phyloP scores from a whole-genome alignment of 257 asterid genomes.

The Forsythia viridissima region DNA sequence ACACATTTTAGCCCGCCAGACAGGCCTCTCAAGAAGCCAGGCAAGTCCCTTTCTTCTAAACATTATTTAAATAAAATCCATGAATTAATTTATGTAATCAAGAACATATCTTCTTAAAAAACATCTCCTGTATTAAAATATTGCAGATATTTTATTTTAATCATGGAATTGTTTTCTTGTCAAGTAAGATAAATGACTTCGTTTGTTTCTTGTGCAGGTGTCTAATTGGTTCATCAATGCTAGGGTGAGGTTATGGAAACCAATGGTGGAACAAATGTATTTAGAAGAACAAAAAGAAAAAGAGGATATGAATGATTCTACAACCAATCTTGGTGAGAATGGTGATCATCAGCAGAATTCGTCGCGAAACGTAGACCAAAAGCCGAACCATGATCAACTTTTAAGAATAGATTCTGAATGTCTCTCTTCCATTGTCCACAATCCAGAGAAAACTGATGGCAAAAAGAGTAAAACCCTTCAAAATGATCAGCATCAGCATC shows the following conservation, averaged over 20 bases:
- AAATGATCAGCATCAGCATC: slow-evolving; percentile 28
- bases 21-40: slow-evolving; percentile 99
- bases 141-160: neutral
- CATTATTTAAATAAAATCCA: slow-evolving; percentile 21
- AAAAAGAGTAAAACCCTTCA: slow-evolving; percentile 33
- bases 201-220: slow-evolving; percentile 43
- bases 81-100: slow-evolving; percentile 29
- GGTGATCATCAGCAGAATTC: slow-evolving; percentile 27
- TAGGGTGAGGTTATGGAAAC: slow-evolving; percentile 94
- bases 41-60: slow-evolving; percentile 49
- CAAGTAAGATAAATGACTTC: slow-evolving; percentile 1
- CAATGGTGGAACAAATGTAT: slow-evolving; percentile 99
- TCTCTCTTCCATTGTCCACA: slow-evolving; percentile 68
- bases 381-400: slow-evolving; percentile 67
- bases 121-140: neutral
- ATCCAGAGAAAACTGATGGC: slow-evolving; percentile 33
- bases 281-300: slow-evolving; percentile 71
- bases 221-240: slow-evolving; percentile 98
- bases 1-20: slow-evolving; percentile 93
- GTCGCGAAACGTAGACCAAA: slow-evolving; percentile 43
- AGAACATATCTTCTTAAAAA: slow-evolving; percentile 36
- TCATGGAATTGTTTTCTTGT: slow-evolving; percentile 23
- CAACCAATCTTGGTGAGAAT: slow-evolving; percentile 20
- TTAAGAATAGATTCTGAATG: slow-evolving; percentile 69
- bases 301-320: slow-evolving; percentile 28